Evolutionary conservation across 2,329 filamentous ascomycete genomes (phyloP).

Genomic region (Monilinia fructicola): DNA sequence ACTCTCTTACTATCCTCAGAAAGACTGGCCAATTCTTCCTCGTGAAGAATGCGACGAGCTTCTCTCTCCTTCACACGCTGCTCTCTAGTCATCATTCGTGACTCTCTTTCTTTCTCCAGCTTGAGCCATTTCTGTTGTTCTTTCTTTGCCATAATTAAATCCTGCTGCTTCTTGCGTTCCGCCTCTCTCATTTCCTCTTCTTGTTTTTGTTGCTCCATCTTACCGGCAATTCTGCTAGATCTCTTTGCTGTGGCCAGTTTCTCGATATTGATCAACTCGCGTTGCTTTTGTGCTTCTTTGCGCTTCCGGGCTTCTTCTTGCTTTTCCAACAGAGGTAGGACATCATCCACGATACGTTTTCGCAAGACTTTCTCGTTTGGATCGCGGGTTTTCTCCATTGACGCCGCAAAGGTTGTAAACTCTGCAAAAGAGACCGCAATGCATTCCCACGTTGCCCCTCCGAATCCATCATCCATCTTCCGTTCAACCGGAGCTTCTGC

Average conservation of each 20-base stretch:
- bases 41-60: slow-evolving; percentile 75
- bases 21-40: slow-evolving; percentile 77
- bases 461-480: slow-evolving; percentile 63
- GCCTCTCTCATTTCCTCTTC: slow-evolving; percentile 71
- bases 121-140: slow-evolving; percentile 60
- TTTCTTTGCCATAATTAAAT: slow-evolving; percentile 65
- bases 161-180: slow-evolving; percentile 62
- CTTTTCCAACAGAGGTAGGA: slow-evolving; percentile 81
- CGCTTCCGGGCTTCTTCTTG: slow-evolving; percentile 72
- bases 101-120: slow-evolving; percentile 72
- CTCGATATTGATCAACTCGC: slow-evolving; percentile 76
- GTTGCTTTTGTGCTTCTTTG: slow-evolving; percentile 67
- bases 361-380: slow-evolving; percentile 79
- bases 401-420: slow-evolving; percentile 68
- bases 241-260: slow-evolving; percentile 93
- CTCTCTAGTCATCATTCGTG: slow-evolving; percentile 79
- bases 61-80: slow-evolving; percentile 84
- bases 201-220: slow-evolving; percentile 73
- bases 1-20: slow-evolving; percentile 71
- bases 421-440: slow-evolving; percentile 79
- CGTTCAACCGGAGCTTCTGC: slow-evolving; percentile 45
- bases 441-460: slow-evolving; percentile 85
- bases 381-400: slow-evolving; percentile 74
- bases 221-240: slow-evolving; percentile 83
- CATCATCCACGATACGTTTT: slow-evolving; percentile 69